Percentiles rank a stretch among this genome's conserved stretches.
Conservation (phyloP, 495 filamentous ascomycete genomes). For the Neurospora sp. region DNA sequence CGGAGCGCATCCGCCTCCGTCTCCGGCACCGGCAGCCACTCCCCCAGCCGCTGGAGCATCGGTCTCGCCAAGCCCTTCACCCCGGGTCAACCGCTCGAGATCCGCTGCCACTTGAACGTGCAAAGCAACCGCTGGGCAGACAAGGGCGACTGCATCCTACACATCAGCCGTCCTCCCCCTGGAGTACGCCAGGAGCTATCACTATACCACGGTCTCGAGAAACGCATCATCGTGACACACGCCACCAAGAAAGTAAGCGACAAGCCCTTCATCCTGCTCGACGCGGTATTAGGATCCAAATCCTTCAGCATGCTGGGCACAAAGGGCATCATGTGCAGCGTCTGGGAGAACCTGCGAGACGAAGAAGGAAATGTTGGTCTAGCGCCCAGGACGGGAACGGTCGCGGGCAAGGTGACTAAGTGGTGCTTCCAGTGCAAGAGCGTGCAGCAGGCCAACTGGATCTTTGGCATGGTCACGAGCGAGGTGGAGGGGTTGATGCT, state of each 20-base stretch:
- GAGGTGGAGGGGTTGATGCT: constrained; percentile 33
- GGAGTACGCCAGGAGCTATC: constrained; percentile 42
- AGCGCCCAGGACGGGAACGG: constrained; percentile 59
- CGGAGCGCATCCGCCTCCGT: constrained; percentile 45
- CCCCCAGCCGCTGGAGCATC: constrained; percentile 44
- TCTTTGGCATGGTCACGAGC: constrained; percentile 33
- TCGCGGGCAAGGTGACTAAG: constrained; percentile 59
- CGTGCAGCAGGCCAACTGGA: constrained; percentile 33
- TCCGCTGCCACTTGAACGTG: constrained; percentile 71
- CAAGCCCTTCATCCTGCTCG: constrained; percentile 58
- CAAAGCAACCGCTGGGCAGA: constrained; percentile 77
- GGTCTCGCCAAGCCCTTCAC: constrained; percentile 21
- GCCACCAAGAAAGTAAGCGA: constrained; percentile 49
- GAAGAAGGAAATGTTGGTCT: constrained; percentile 57
- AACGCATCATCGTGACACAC: constrained; percentile 65
- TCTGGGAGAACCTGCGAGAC: constrained; percentile 73
- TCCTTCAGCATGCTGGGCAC: constrained; percentile 77
- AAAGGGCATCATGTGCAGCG: constrained; percentile 75
- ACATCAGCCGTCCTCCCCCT: constrained; percentile 61
- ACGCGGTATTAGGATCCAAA: constrained; percentile 72
- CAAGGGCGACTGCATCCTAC: constrained; percentile 72
- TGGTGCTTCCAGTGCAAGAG: constrained; percentile 70
- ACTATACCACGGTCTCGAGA: constrained; percentile 53
- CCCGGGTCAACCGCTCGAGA: constrained; percentile 45
- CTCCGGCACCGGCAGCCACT: constrained; percentile 22